Conservation (phyloP, 2,329 filamentous ascomycete species). For the Colletotrichum sp. region DNA sequence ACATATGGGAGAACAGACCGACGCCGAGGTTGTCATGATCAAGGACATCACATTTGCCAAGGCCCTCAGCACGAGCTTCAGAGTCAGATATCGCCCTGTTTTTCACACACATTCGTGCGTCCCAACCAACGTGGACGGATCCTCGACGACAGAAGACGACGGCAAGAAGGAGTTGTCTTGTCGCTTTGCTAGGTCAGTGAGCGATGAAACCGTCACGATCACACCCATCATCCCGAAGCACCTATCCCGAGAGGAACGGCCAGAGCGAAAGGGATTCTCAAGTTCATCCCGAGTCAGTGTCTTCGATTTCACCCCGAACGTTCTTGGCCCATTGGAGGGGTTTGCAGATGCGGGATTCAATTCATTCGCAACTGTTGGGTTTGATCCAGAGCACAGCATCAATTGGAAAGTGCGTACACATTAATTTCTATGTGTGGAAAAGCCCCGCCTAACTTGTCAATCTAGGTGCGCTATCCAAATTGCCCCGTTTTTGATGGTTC, state of each 20-base stretch:
- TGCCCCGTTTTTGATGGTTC: not conserved
- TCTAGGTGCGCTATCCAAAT: not conserved
- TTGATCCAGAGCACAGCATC: not conserved
- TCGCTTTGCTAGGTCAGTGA: not conserved
- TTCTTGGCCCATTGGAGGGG: not conserved
- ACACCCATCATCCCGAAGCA: not conserved
- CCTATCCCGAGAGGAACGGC: not conserved
- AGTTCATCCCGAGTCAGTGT: not conserved
- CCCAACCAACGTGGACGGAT: not conserved
- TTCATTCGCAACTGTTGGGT: not conserved
- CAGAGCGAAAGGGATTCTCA: not conserved
- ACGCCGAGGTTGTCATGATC: not conserved
- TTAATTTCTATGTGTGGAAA: not conserved
- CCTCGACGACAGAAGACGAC: not conserved
- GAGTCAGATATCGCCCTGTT: not conserved
- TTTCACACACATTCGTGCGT: fast-evolving
- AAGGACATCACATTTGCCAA: not conserved
- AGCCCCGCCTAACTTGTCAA: fast-evolving
- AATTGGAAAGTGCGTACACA: not conserved
- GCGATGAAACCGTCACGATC: not conserved
- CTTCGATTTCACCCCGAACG: not conserved
- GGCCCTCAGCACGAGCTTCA: not conserved
- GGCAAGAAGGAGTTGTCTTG: not conserved
- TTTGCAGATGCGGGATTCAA: not conserved
- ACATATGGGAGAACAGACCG: not conserved